These are phyloP conservation scores for Phytopythium cucurbitacearum DNA, from an alignment of 352 stramenopile species.

Conservation along the genomic window DNA sequence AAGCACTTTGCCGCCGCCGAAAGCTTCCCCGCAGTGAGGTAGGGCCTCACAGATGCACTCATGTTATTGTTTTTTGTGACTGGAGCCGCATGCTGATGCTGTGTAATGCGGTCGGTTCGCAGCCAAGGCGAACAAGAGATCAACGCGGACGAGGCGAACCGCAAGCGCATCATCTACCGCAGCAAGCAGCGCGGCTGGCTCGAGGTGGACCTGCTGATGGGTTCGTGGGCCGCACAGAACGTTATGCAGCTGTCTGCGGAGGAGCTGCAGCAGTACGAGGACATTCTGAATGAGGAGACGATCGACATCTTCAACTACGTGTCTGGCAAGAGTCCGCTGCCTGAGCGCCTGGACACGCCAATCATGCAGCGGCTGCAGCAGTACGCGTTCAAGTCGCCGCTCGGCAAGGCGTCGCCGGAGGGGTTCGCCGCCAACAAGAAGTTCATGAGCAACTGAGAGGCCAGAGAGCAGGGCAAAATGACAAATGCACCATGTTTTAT, in stretches of 20 bases:
- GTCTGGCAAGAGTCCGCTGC: conserved; percentile 84
- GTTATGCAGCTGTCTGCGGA: conserved; percentile 73
- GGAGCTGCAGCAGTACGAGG: conserved; percentile 93
- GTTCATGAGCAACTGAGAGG: conserved; percentile 79
- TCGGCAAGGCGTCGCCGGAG: conserved; percentile 86
- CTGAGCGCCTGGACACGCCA: conserved; percentile 72
- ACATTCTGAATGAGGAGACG: conserved; percentile 96
- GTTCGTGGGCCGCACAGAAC: conserved; percentile 92
- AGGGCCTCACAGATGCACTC: not conserved
- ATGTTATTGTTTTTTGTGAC: not conserved
- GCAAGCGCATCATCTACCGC: conserved; percentile 93
- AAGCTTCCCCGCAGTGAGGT: conserved; percentile 24
- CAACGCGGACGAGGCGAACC: conserved; percentile 55
- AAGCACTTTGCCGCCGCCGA: conserved; percentile 39
- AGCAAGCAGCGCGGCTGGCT: conserved; percentile 95
- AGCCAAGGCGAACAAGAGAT: conserved; percentile 58
- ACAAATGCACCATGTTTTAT: not conserved
- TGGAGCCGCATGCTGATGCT: too few species aligned
- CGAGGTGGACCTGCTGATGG: conserved; percentile 94
- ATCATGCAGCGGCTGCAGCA: conserved; percentile 91
- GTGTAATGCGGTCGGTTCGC: not conserved
- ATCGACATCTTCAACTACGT: conserved; percentile 99
- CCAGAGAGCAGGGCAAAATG: not conserved
- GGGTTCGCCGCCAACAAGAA: conserved; percentile 76
- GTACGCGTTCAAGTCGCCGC: conserved; percentile 85